These are phyloP conservation scores for Microstegium vimineum DNA, from an alignment of 176 grass and related monocot species.

Conservation along the genomic window DNA sequence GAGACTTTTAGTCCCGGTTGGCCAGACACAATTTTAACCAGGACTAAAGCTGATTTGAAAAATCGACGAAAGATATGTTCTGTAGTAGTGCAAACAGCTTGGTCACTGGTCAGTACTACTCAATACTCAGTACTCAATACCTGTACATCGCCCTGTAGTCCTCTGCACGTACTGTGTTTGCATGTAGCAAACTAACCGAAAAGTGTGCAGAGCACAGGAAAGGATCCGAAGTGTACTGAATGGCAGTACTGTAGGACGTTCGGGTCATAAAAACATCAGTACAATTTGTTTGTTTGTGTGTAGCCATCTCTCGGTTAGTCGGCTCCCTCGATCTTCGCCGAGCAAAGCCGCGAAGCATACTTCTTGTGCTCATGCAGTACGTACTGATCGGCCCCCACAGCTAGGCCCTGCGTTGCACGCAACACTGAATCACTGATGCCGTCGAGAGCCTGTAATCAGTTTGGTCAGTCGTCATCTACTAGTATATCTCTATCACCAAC, in stretches of 20 bases:
- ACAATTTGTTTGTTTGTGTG: background rate
- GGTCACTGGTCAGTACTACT: background rate
- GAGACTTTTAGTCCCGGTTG: no score
- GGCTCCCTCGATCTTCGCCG: background rate
- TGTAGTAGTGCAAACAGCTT: no score
- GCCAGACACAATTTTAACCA: no score
- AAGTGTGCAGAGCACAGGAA: background rate
- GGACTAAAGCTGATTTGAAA: no score
- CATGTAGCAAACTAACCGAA: background rate
- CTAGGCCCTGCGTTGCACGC: constrained; percentile 22
- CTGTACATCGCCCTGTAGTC: background rate
- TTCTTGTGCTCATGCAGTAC: background rate
- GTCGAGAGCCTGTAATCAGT: background rate
- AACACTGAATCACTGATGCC: background rate
- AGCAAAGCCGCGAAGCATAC: background rate
- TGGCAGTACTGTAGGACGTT: background rate
- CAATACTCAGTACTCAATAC: background rate
- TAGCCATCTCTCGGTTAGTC: background rate
- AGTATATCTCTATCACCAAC: background rate
- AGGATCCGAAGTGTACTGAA: background rate
- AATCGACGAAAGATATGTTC: no score
- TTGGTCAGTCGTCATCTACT: background rate
- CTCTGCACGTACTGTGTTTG: background rate
- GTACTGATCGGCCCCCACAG: background rate
- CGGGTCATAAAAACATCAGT: background rate